Conservation (phyloP, 2,329 filamentous ascomycete species). For the Bipolaris gigantea region DNA sequence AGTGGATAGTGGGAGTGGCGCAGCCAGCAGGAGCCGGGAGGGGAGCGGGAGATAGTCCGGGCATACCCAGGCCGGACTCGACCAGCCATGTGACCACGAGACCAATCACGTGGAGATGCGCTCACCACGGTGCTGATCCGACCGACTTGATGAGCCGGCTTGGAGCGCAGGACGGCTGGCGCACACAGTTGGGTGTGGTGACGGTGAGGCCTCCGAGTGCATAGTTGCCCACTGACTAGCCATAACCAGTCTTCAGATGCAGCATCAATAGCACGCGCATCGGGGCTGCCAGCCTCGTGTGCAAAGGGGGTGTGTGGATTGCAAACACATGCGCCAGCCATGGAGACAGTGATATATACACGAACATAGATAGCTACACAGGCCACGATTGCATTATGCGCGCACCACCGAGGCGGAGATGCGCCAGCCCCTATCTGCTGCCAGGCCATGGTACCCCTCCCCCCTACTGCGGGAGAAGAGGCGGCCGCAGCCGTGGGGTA, state of each 20-base stretch:
- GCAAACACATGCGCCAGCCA: neutral
- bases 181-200: neutral
- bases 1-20: no score
- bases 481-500: constrained; percentile 4
- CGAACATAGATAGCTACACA: neutral
- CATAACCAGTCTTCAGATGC: no score
- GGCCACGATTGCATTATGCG: neutral
- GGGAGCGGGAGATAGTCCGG: neutral
- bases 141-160: no score
- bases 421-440: neutral
- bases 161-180: neutral
- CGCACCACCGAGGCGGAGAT: neutral
- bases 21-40: neutral
- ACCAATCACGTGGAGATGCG: no score
- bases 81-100: no score
- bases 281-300: neutral
- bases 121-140: no score
- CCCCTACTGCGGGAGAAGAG: neutral
- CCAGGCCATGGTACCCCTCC: neutral
- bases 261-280: neutral
- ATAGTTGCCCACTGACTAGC: no score
- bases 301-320: neutral
- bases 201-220: no score
- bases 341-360: neutral
- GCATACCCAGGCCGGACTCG: neutral